These are phyloP conservation scores for Alectoria sarmentosa DNA, from an alignment of 495 filamentous ascomycete species.

Conservation along the genomic window DNA sequence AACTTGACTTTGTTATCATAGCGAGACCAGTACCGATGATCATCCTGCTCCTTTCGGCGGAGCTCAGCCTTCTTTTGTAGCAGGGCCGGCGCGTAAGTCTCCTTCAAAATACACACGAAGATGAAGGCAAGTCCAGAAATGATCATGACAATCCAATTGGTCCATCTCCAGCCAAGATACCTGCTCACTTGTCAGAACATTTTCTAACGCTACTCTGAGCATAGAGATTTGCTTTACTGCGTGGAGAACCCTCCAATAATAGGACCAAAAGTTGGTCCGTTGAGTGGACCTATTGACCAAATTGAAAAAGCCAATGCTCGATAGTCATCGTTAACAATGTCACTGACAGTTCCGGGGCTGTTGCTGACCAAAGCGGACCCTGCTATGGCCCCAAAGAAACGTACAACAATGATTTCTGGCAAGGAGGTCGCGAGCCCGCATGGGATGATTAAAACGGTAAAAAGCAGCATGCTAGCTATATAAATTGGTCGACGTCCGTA, in stretches of 20 bases:
- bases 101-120: conserved; percentile 50
- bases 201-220: background rate
- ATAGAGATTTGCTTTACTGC: conserved; percentile 20
- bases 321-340: conserved; percentile 63
- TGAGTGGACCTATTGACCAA: conserved; percentile 73
- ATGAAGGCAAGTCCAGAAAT: conserved; percentile 49
- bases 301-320: conserved; percentile 66
- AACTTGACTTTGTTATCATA: conserved; percentile 53
- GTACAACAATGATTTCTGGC: conserved; percentile 54
- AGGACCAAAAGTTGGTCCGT: conserved; percentile 49
- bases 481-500: conserved; percentile 74
- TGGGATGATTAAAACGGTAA: conserved; percentile 61
- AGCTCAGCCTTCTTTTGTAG: conserved; percentile 60
- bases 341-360: conserved; percentile 73
- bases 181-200: conserved; percentile 33
- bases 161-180: conserved; percentile 80
- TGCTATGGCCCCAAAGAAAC: conserved; percentile 72
- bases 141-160: conserved; percentile 77
- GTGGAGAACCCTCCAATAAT: conserved; percentile 69
- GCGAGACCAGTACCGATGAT: conserved; percentile 68
- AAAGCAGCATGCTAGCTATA: conserved; percentile 52
- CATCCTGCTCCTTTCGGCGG: conserved; percentile 64
- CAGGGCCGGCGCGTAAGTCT: conserved; percentile 74
- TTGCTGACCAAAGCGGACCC: conserved; percentile 76
- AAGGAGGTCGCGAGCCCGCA: conserved; percentile 62